Evolutionary conservation across 768 basidiomycete species (phyloP).

Genomic region (Leccinum boreale): DNA sequence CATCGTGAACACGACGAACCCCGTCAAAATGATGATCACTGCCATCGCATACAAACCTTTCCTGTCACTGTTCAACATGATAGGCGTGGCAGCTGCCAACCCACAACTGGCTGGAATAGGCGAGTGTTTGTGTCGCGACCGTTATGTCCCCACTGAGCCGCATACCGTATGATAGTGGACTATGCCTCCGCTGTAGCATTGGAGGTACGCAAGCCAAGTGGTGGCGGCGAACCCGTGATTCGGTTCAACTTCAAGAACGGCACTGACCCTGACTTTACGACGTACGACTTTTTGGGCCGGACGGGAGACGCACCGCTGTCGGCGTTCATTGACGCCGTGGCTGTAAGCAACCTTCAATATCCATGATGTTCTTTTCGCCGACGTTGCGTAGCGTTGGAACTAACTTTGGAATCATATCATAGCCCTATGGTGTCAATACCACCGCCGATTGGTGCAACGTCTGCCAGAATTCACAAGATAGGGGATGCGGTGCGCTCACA

Average conservation of each 20-base stretch:
- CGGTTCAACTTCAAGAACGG: constrained; percentile 73
- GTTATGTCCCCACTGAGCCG: background rate
- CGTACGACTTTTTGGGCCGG: constrained; percentile 44
- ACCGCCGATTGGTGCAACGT: constrained; percentile 56
- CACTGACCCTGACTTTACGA: constrained; percentile 41
- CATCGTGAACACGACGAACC: constrained; percentile 49
- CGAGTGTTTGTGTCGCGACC: constrained; percentile 17
- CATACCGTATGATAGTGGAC: constrained; percentile 40
- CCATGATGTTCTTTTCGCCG: background rate
- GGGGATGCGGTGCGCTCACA: constrained; percentile 53
- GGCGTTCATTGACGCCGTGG: constrained; percentile 42
- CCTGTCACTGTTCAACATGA: constrained; percentile 76
- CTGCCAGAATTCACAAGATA: constrained; percentile 54
- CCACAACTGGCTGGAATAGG: constrained; percentile 59
- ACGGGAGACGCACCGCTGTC: constrained; percentile 54
- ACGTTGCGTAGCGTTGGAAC: background rate
- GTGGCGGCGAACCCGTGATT: constrained; percentile 47
- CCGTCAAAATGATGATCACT: constrained; percentile 55
- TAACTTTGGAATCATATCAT: background rate
- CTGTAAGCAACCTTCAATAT: constrained; percentile 24
- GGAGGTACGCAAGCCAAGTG: constrained; percentile 52
- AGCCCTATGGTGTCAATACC: constrained; percentile 51
- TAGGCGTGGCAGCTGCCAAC: constrained; percentile 47
- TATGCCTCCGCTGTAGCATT: constrained; percentile 57
- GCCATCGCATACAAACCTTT: constrained; percentile 77